Conservation (phyloP, 495 filamentous ascomycete genomes). For the Penicillium bovifimosum region DNA sequence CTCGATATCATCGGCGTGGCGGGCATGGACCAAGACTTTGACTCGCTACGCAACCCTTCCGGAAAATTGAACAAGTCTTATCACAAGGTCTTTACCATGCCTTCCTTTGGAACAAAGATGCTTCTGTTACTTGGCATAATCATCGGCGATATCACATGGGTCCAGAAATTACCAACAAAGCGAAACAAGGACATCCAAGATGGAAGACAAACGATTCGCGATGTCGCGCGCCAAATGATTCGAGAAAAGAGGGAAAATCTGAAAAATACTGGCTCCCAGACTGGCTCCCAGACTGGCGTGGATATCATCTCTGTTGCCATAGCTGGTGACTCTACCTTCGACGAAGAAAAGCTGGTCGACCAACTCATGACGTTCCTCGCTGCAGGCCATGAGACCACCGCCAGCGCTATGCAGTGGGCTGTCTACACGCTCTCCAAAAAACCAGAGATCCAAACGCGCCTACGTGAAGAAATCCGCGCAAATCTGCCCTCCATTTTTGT, state of each 20-base stretch:
- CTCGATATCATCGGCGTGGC: conserved; percentile 87
- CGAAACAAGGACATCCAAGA: conserved; percentile 57
- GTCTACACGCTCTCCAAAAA: conserved; percentile 56
- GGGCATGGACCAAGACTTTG: conserved; percentile 79
- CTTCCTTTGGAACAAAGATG: conserved; percentile 16
- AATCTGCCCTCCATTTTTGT: conserved; percentile 51
- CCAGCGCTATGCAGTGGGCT: conserved; percentile 56
- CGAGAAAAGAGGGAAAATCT: conserved; percentile 59
- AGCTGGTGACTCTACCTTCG: conserved; percentile 65
- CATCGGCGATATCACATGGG: conserved; percentile 25
- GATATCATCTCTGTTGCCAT: conserved; percentile 85
- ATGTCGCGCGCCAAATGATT: conserved; percentile 61
- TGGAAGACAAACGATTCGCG: conserved; percentile 54
- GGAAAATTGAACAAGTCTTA: conserved; percentile 64
- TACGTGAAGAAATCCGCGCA: conserved; percentile 57
- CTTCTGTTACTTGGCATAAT: conserved; percentile 40
- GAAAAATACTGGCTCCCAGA: conserved; percentile 36
- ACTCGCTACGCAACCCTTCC: conserved; percentile 60
- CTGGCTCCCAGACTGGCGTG: conserved; percentile 43
- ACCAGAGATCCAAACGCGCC: conserved; percentile 49
- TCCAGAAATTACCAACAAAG: conserved; percentile 55
- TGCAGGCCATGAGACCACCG: conserved; percentile 80
- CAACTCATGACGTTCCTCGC: conserved; percentile 95
- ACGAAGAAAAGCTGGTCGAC: conserved; percentile 74
- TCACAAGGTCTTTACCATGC: conserved; percentile 35